phyloP scores from a whole-genome alignment of 1,284 basidiomycete species.

The Mycena sp. region DNA sequence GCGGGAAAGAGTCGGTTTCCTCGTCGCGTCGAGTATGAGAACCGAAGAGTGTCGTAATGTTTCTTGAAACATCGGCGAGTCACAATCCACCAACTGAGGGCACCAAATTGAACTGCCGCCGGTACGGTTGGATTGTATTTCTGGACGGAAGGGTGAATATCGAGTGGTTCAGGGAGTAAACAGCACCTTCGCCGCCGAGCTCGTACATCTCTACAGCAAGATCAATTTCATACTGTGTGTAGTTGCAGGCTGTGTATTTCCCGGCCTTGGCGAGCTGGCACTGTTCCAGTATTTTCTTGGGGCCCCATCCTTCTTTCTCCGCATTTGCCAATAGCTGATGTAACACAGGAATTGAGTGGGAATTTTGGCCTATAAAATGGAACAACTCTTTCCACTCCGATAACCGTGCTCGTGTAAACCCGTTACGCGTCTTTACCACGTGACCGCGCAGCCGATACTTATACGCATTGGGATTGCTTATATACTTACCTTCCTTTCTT shows the following conservation, averaged over 20 bases:
- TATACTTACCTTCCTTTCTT: no score
- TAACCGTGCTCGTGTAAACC: neutral
- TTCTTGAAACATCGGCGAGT: neutral
- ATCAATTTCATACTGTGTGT: conserved; percentile 16
- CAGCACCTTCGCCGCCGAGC: conserved; percentile 16
- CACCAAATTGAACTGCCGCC: neutral
- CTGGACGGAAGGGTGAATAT: conserved; percentile 11
- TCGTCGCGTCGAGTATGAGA: neutral
- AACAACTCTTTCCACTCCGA: neutral
- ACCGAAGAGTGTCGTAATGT: neutral
- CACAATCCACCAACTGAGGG: neutral
- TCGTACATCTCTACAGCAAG: conserved; percentile 19
- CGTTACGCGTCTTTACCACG: no score
- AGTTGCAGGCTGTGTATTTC: conserved; percentile 19
- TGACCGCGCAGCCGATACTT: no score
- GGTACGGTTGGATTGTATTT: conserved; percentile 12
- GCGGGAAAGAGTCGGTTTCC: neutral
- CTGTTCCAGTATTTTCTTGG: neutral
- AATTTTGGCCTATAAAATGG: neutral
- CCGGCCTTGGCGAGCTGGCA: conserved; percentile 6
- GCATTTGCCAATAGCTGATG: neutral
- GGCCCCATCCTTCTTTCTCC: neutral
- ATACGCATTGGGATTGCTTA: no score
- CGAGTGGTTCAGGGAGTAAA: conserved; percentile 23
- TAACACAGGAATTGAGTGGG: neutral